phyloP scores from a whole-genome alignment of 768 basidiomycete species.

The Pulveroboletus sp. region DNA sequence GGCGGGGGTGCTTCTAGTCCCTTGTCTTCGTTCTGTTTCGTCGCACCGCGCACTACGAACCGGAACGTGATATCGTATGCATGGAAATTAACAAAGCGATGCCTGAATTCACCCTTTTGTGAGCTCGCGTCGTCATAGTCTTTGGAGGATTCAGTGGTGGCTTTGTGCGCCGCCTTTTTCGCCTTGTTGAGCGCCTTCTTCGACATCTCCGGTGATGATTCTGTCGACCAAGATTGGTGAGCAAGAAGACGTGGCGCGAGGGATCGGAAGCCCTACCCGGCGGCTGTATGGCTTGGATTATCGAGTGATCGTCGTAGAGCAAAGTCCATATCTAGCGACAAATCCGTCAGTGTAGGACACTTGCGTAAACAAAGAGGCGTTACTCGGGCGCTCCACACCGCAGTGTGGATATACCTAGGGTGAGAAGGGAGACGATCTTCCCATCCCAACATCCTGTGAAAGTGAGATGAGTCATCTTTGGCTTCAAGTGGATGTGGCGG shows the following conservation, averaged over 20 bases:
- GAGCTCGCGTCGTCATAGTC: conserved; percentile 35
- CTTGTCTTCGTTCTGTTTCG: conserved; percentile 54
- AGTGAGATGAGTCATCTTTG: background rate
- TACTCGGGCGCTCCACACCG: conserved; percentile 67
- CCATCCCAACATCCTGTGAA: conserved; percentile 67
- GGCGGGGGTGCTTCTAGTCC: conserved; percentile 51
- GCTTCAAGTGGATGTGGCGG: background rate
- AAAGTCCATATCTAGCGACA: conserved; percentile 62
- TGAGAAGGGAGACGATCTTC: conserved; percentile 77
- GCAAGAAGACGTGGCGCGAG: conserved; percentile 18
- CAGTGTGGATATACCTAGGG: conserved; percentile 69
- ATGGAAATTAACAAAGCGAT: conserved; percentile 10
- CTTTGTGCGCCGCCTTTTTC: conserved; percentile 66
- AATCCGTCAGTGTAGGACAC: conserved; percentile 10
- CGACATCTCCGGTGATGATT: conserved; percentile 32
- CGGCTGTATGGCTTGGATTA: conserved; percentile 39
- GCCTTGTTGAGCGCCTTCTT: conserved; percentile 86
- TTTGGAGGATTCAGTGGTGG: conserved; percentile 44
- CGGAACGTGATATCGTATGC: conserved; percentile 11
- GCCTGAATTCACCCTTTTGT: conserved; percentile 56
- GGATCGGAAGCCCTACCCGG: conserved; percentile 29
- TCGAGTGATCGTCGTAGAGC: conserved; percentile 65
- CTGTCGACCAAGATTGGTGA: conserved; percentile 7
- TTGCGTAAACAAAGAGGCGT: conserved; percentile 10
- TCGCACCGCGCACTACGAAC: conserved; percentile 17